These are phyloP conservation scores for Mariannaea elegans DNA, from an alignment of 2,329 filamentous ascomycete genomes.

Conservation along the genomic window DNA sequence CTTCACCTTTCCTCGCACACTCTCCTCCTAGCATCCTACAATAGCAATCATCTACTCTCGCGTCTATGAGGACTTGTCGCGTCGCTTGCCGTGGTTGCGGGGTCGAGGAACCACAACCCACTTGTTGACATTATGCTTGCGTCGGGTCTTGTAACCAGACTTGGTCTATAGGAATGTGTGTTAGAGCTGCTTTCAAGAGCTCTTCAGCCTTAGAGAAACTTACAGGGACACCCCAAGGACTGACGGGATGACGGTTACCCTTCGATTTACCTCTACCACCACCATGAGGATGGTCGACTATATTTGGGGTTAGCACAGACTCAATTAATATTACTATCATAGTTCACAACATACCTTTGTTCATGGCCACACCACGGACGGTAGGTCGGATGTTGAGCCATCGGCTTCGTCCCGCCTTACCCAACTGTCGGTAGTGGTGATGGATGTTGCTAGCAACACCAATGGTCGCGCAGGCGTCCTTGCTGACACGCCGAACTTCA, in stretches of 20 bases:
- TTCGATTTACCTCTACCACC: constrained; percentile 99
- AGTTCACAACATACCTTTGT: constrained; percentile 73
- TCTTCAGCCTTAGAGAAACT: constrained; percentile 50
- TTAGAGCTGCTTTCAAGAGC: constrained; percentile 20
- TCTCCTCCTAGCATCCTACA: constrained; percentile 13
- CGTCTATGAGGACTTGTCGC: constrained; percentile 63
- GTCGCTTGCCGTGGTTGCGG: constrained; percentile 91
- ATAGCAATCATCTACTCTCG: constrained; percentile 29
- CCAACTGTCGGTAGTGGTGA: constrained; percentile 88
- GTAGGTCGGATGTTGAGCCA: constrained; percentile 96
- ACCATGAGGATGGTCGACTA: constrained; percentile 95
- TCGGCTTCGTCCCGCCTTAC: constrained; percentile 92
- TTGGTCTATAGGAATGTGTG: constrained; percentile 64
- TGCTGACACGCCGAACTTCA: constrained; percentile 88
- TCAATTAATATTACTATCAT: neutral
- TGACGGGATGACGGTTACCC: constrained; percentile 94
- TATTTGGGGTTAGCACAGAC: constrained; percentile 26
- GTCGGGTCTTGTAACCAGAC: constrained; percentile 90
- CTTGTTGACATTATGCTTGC: constrained; percentile 89
- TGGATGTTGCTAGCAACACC: constrained; percentile 94
- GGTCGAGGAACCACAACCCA: constrained; percentile 85
- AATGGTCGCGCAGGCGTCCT: constrained; percentile 93
- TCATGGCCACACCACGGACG: constrained; percentile 98
- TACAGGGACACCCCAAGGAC: constrained; percentile 96
- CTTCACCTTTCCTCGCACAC: constrained; percentile 24